Percentiles rank a stretch among this genome's conserved stretches.
These are phyloP conservation scores for Sphagnum fallax DNA, from an alignment of 228 moss, liverwort and hornwort genomes.

Conservation along the genomic window DNA sequence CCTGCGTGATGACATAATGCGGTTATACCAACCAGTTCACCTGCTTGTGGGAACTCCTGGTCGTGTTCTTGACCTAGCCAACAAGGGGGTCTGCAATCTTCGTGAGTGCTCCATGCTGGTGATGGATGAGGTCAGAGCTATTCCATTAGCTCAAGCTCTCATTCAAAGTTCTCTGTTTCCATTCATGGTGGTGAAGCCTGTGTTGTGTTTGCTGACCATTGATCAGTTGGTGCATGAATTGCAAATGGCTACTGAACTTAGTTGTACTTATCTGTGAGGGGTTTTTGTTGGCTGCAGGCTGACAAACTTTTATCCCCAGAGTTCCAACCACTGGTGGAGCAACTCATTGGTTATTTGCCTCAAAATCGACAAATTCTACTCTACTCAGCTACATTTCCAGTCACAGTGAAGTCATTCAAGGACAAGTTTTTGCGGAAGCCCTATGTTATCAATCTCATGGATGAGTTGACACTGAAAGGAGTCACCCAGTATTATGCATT, in stretches of 20 bases:
- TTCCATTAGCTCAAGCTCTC: background rate
- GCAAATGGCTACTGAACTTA: background rate
- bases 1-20: constrained; percentile 99
- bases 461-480: constrained; percentile 98
- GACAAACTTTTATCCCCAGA: constrained; percentile 98
- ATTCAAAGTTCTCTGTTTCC: no score
- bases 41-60: constrained; percentile 95
- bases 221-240: background rate
- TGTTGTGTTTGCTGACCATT: background rate
- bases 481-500: constrained; percentile 99
- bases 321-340: constrained; percentile 98
- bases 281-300: constrained; percentile 38
- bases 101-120: constrained; percentile 96
- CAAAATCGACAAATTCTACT: constrained; percentile 89
- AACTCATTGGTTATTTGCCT: constrained; percentile 85
- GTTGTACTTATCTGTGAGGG: background rate
- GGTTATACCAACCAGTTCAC: constrained; percentile 97
- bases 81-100: constrained; percentile 95
- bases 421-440: constrained; percentile 96
- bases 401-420: constrained; percentile 99
- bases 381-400: constrained; percentile 97
- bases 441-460: constrained; percentile 99
- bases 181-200: no score
- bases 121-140: constrained; percentile 75
- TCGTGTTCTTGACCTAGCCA: constrained; percentile 91